Evolutionary conservation across 2,329 filamentous ascomycete genomes (phyloP).

Genomic region (Fusarium falciforme): DNA sequence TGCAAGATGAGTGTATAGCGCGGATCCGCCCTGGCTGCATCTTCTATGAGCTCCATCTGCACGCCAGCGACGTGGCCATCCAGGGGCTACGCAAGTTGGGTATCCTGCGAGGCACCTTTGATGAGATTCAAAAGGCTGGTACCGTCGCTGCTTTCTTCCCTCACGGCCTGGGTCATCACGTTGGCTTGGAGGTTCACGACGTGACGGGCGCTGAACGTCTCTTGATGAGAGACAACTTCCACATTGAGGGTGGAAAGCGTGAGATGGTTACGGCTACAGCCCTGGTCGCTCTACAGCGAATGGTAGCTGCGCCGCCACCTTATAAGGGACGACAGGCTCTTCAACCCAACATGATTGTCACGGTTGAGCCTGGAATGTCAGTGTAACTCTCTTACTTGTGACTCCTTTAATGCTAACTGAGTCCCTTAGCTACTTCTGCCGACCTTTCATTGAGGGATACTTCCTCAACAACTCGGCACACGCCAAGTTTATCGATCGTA

Average conservation of each 20-base stretch:
- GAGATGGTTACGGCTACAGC: constrained; percentile 53
- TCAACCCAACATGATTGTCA: constrained; percentile 75
- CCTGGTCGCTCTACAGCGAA: constrained; percentile 45
- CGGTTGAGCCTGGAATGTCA: constrained; percentile 80
- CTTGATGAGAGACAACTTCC: constrained; percentile 42
- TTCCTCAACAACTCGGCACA: constrained; percentile 70
- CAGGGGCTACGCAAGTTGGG: constrained; percentile 77
- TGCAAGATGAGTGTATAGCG: constrained; percentile 82
- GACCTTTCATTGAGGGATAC: constrained; percentile 77
- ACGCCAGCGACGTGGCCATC: constrained; percentile 79
- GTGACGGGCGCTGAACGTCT: constrained; percentile 58
- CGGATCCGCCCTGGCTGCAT: constrained; percentile 75
- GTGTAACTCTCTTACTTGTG: constrained; percentile 35
- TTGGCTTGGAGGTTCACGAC: constrained; percentile 75
- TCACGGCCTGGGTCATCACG: constrained; percentile 73
- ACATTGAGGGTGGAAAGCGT: constrained; percentile 54
- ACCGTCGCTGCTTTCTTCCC: constrained; percentile 73
- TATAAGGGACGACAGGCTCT: constrained; percentile 56
- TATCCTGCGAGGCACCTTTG: constrained; percentile 73
- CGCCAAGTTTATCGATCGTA: constrained; percentile 72
- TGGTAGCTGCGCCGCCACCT: constrained; percentile 41
- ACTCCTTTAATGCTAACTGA: not conserved
- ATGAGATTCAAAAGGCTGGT: constrained; percentile 65
- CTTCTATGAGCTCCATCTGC: constrained; percentile 78
- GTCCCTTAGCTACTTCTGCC: constrained; percentile 74